phyloP scores from a whole-genome alignment of 352 stramenopile species.

The Phytophthora megakarya region DNA sequence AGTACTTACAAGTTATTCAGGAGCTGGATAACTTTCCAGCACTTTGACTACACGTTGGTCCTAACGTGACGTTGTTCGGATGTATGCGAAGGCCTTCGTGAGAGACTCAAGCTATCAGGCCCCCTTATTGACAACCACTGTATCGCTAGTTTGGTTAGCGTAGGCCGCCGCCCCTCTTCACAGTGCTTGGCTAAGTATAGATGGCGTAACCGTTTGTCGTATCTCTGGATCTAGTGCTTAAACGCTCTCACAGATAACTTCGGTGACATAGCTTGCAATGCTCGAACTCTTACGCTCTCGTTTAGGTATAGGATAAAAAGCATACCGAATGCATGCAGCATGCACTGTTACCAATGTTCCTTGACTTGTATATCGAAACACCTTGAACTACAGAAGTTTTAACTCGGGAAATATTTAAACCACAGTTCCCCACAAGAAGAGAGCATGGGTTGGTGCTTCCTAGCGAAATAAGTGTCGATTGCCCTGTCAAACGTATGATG shows the following conservation, averaged over 20 bases:
- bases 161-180: conserved; percentile 7
- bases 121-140: conserved; percentile 29
- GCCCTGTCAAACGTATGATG: conserved; percentile 10
- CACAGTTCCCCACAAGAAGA: conserved; percentile 1
- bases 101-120: conserved; percentile 25
- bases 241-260: neutral
- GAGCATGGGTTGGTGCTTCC: neutral
- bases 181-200: conserved; percentile 5
- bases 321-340: conserved; percentile 17
- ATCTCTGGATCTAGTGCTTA: neutral
- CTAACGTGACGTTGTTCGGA: conserved; percentile 24
- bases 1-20: conserved; percentile 21
- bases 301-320: conserved; percentile 2
- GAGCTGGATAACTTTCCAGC: conserved; percentile 13
- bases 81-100: conserved; percentile 31
- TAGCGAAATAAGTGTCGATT: conserved; percentile 15
- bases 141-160: conserved; percentile 24
- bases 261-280: conserved; percentile 10
- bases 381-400: conserved; percentile 14
- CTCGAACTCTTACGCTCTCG: conserved; percentile 2
- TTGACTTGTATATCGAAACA: conserved; percentile 15
- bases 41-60: conserved; percentile 31
- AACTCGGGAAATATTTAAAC: neutral
- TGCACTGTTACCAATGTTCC: conserved; percentile 10
- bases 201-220: conserved; percentile 1